Conservation (phyloP, 2,329 filamentous ascomycete genomes). For the Botrytis squamosa region DNA sequence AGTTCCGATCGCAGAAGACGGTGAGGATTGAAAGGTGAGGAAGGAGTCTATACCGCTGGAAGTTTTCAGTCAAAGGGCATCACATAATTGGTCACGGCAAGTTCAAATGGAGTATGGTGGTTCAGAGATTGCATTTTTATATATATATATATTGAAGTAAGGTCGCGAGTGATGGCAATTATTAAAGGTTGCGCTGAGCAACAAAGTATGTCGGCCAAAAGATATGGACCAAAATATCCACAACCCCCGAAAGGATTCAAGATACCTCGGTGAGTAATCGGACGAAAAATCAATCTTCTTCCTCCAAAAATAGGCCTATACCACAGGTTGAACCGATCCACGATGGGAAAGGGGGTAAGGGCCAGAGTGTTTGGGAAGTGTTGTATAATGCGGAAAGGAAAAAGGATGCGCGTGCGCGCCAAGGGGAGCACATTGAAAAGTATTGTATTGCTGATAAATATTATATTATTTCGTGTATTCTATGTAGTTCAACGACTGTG, state of each 20-base stretch:
- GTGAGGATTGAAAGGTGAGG: neutral
- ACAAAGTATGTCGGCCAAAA: slow-evolving; percentile 54
- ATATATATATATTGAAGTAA: neutral
- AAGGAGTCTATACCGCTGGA: neutral
- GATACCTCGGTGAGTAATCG: slow-evolving; percentile 70
- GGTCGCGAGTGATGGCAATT: neutral
- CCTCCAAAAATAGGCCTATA: slow-evolving; percentile 80
- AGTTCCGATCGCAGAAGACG: neutral
- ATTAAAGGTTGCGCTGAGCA: neutral
- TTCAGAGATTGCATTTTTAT: neutral
- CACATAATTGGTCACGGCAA: neutral
- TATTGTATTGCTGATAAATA: neutral
- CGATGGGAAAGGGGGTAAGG: slow-evolving; percentile 56
- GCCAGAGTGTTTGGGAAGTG: slow-evolving; percentile 81
- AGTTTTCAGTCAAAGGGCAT: neutral
- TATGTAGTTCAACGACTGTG: slow-evolving; percentile 2
- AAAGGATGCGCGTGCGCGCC: neutral
- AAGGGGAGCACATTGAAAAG: neutral
- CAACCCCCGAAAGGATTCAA: slow-evolving; percentile 43
- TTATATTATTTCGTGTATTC: slow-evolving; percentile 11
- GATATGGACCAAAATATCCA: slow-evolving; percentile 72
- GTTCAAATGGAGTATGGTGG: neutral
- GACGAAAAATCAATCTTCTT: slow-evolving; percentile 65
- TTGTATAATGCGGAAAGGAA: neutral
- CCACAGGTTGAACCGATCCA: slow-evolving; percentile 55